Evolutionary conservation across 257 asterid species (phyloP).

Genomic region (Capsicum rhomboideum): DNA sequence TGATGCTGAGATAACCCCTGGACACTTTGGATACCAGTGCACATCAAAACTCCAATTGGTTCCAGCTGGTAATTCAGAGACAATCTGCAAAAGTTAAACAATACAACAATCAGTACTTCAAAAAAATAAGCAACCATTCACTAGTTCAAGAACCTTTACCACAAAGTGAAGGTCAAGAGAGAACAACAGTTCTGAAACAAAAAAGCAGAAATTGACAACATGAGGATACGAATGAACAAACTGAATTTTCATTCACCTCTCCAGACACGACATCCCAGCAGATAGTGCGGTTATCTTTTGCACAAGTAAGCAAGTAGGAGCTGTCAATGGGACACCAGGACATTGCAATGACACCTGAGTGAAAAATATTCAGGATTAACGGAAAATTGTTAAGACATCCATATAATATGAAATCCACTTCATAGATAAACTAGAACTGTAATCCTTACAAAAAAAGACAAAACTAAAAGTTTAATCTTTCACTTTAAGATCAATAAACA

Average conservation of each 20-base stretch:
- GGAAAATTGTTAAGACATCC: not conserved
- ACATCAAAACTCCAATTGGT: constrained; percentile 96
- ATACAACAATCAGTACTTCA: not conserved
- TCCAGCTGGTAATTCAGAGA: constrained; percentile 91
- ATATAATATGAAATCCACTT: not conserved
- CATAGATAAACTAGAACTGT: not conserved
- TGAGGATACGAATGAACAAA: not conserved
- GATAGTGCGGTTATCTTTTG: constrained; percentile 96
- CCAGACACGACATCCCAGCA: constrained; percentile 94
- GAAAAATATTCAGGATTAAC: constrained; percentile 5
- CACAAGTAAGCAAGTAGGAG: constrained; percentile 94
- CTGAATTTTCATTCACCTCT: constrained; percentile 40
- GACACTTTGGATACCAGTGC: constrained; percentile 91
- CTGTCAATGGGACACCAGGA: constrained; percentile 97
- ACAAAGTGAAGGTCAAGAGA: not conserved
- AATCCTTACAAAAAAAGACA: not conserved
- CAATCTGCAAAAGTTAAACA: constrained; percentile 45
- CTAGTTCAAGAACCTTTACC: not conserved
- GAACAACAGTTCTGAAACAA: not conserved
- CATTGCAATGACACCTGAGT: constrained; percentile 92
- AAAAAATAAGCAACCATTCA: not conserved
- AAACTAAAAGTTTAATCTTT: not conserved
- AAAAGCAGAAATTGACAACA: not conserved
- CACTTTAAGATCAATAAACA: not conserved
- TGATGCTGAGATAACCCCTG: constrained; percentile 94